Percentiles rank a stretch among this genome's conserved stretches.
phyloP scores from a whole-genome alignment of 306 rosid genomes.

The Fragaria nilgerrensis region DNA sequence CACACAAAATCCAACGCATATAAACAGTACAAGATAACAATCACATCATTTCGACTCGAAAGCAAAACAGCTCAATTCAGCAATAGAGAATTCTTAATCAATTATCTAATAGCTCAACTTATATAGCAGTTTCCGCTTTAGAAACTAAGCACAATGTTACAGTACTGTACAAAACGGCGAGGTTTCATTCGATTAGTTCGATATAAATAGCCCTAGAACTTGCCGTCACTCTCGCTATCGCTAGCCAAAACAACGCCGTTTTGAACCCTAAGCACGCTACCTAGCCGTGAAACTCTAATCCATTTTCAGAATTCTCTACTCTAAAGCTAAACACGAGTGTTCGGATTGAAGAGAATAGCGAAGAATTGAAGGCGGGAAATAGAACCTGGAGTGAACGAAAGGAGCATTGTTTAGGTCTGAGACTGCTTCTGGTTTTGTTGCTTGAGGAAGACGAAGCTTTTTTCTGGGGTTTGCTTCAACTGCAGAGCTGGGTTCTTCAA shows the following conservation, averaged over 20 bases:
- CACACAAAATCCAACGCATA: neutral
- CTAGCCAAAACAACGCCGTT: neutral
- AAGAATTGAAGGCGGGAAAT: constrained; percentile 1
- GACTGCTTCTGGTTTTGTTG: neutral
- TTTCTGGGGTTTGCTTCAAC: neutral
- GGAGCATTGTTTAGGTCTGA: neutral
- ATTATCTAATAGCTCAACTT: neutral
- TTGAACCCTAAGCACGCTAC: neutral
- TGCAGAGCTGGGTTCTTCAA: neutral
- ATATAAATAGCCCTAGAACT: constrained; percentile 8
- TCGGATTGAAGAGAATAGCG: neutral
- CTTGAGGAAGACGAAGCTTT: neutral
- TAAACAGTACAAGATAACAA: neutral
- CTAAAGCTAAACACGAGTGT: too few relatives aligned
- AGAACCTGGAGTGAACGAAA: constrained; percentile 23
- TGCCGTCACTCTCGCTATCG: neutral
- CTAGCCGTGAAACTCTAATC: neutral
- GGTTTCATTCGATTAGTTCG: neutral
- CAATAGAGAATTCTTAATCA: neutral
- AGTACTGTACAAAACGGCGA: neutral
- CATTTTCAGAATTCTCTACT: neutral
- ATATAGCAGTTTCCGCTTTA: neutral
- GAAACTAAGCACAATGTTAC: neutral
- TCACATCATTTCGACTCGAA: neutral
- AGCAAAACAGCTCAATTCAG: neutral